Base-by-base conservation (phyloP, 2,329 filamentous ascomycete genomes). In the Ilyonectria sp. region DNA sequence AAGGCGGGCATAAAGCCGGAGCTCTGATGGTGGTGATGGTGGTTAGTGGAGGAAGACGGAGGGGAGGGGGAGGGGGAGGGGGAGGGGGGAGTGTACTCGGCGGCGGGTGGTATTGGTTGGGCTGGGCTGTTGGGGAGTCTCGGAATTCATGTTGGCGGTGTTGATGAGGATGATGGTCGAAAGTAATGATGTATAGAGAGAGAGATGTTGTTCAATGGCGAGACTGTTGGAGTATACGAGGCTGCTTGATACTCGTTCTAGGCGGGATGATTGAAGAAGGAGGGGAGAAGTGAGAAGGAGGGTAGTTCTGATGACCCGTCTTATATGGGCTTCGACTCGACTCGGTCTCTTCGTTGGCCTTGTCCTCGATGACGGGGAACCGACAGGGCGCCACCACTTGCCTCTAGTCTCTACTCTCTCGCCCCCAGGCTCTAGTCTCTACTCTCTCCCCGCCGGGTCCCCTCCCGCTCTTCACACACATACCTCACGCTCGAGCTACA, bases 1-100 rank as follows among this genome's bases (percentile, higher is more conserved):
- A 89, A 90, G 58, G 79, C 75, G 26, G 81, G 81, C 72, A 86
- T 79, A 54, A 84, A 82, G 53, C 83, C 80, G 8, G 85, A 86
- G 74, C 83, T 84, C 82, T 85, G 63, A 33, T 31, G 5, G 23
- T 6, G 63, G 37, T 31, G 5, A 21, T 6, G 29, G 15, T 17
- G 6, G 17, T 47, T 50, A 37, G 65, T 67, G 10, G 13, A 63
- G n/a, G 21, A 60, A 44, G 21, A n/a, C 26, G 33, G 17, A 4
- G 43, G 26, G 35, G 21, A 23, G 43, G 23, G 31, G 33, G 21
- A 21, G n/a, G n/a, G n/a, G n/a, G n/a, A n/a, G n/a, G 43, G 26
- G 35, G 21, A 23, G 15, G 11, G 23, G 56, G 9, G 15, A 46
- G 67, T 50, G 43, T 71, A 81, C 79, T 50, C 78, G 69, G 61